Conservation (phyloP, 2,329 filamentous ascomycete species). For the Calonectria crousiana region DNA sequence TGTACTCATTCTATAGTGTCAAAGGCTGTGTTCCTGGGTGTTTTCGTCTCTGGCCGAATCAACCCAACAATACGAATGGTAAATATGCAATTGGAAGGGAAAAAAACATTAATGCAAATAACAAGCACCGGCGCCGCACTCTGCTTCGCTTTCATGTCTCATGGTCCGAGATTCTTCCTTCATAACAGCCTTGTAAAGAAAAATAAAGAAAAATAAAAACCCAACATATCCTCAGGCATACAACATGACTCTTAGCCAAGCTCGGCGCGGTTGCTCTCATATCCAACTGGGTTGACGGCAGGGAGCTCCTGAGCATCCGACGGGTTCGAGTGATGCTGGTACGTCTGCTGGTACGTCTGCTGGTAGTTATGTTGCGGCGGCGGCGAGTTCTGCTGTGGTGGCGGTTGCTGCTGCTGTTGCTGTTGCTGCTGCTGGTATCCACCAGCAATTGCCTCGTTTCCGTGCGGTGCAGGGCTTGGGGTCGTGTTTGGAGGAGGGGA, state of each 20-base stretch:
- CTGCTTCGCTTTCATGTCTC: background rate
- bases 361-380: constrained; percentile 9
- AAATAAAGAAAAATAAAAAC: background rate
- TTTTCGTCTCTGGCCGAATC: background rate
- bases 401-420: constrained; percentile 12
- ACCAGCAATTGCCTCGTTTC: constrained; percentile 16
- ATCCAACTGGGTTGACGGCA: constrained; percentile 45
- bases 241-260: constrained; percentile 34
- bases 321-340: background rate
- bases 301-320: constrained; percentile 43
- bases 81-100: constrained; percentile 28
- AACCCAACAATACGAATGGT: constrained; percentile 21
- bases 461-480: constrained; percentile 46
- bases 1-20: background rate
- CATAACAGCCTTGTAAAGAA: background rate
- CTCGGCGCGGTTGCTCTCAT: constrained; percentile 50
- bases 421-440: constrained; percentile 21
- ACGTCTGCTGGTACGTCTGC: constrained; percentile 14
- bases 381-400: constrained; percentile 14
- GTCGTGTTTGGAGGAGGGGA: constrained; percentile 47
- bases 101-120: background rate
- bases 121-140: background rate
- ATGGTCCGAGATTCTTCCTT: background rate
- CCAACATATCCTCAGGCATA: background rate
- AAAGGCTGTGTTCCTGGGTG: background rate